Base-by-base conservation (phyloP, 192 early-diverging fungal genomes). In the Rhizoclosmatium sp. region DNA sequence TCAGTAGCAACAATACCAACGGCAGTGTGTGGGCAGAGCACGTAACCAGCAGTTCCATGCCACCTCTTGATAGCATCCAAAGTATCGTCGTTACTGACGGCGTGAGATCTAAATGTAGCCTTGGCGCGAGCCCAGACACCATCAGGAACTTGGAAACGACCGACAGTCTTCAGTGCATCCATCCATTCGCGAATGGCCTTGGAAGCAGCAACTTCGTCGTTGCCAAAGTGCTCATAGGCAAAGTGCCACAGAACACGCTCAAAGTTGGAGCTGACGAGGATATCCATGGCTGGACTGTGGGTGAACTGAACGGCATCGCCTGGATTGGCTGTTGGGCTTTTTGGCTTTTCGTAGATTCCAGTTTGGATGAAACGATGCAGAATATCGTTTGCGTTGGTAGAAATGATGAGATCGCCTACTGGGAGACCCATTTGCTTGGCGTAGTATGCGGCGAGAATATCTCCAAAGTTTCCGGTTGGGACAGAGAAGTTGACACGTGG, bases 301-400 rank as follows among this genome's bases (percentile, higher is more conserved):
- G 97, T 98, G 74, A 73, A 67, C 40, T 91, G 91, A 31, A 91
- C 85, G 19, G 92, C 92, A 47, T 80, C 79, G 19, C 81, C 82
- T 65, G 68, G 5, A 39, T 49, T 69, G 12, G 77, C 14, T 1
- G 77, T 59, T 21, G 69, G 77, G 7, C 59, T 80, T 40, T 58
- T 44, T 62, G 89, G 87, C 86, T 95, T 96, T 81, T 93, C 91
- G 82, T 97, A 99, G 31, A 81, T 87, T 59, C 94, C 95, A 2
- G 94, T 89, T 74, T 90, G 72, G 81, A 98, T 90, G 93, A 99
- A 99, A 56, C 97, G 93, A 80, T 98, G 90, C 14, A 99, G 85
- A 73, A 99, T 99, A 84, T 99, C 97, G 83, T 99, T 99, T 64
- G 91, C 91, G 85, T 99, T 99, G 44, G 98, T 99, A n/a, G 98